Base-by-base conservation (phyloP, 1,284 basidiomycete genomes). In the Paramarasmius palmivorus region DNA sequence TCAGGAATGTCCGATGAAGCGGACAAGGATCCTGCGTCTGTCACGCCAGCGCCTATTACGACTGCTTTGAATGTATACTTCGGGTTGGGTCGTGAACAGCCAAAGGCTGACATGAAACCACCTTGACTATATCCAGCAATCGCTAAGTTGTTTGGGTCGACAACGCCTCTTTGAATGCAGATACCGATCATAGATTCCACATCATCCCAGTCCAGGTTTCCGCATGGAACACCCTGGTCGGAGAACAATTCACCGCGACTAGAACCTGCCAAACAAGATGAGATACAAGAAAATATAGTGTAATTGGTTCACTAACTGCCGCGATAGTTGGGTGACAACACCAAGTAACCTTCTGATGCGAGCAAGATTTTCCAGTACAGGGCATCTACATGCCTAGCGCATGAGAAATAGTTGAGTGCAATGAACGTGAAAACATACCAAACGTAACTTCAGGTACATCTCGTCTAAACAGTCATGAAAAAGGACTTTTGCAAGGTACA, bases 81-180 rank as follows among this genome's bases (percentile, higher is more conserved):
- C 12, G 56, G 35, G 29, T 52, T 48, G 4, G 53, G 56, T 14
- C 56, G 53, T 10, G 56, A 55, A 38, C 47, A 50, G 2, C 48
- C 59, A 54, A 56, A 60, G 0, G 57, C 59, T 5, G 54, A 22
- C 8, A 60, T 19, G 34, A 54, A 60, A 15, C 59, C 59, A 9
- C 59, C 59, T 39, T 60, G 56, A 41, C 59, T 60, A 41, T 54
- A 60, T n/a, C 59, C 59, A 22, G 59, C 59, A 34, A 60, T 56
- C 17, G 54, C 59, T 14, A 60, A 52, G 9, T 52, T 58, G 2
- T 48, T 37, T 4, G 42, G 57, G 38, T 57, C 29, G 1, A 34
- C 50, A 17, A 49, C 53, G 15, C 56, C 56, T 3, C 52, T 53
- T 25, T 41, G 32, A 37, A 60, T 54, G 8, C 56, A 51, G 4